Conservation (phyloP, 1,284 basidiomycete genomes). For the Caloboletus firmus region DNA sequence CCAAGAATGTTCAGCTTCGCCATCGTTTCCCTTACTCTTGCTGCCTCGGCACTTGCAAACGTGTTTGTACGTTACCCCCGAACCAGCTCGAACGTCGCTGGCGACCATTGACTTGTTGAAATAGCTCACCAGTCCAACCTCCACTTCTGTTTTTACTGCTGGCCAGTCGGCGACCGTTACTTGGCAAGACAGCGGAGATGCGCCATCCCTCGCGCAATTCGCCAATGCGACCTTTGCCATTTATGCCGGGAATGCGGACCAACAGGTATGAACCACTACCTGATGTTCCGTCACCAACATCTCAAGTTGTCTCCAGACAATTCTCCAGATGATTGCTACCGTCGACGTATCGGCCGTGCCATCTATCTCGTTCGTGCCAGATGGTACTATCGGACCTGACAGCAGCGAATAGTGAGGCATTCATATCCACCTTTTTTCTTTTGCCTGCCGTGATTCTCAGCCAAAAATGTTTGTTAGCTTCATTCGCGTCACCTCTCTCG, state of each 20-base stretch:
- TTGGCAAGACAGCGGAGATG: conserved; percentile 67
- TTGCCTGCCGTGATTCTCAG: not conserved
- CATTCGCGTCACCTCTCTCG: conserved; percentile 65
- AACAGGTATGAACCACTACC: conserved; percentile 49
- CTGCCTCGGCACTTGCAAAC: conserved; percentile 54
- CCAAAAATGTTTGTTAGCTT: conserved; percentile 46
- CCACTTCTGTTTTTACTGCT: conserved; percentile 51
- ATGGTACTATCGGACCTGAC: conserved; percentile 62
- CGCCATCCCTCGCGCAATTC: conserved; percentile 58
- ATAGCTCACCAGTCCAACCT: conserved; percentile 63
- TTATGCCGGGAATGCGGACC: conserved; percentile 60
- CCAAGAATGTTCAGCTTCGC: conserved; percentile 52
- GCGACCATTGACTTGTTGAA: conserved; percentile 1
- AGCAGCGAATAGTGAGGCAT: conserved; percentile 56
- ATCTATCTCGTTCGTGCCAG: conserved; percentile 58
- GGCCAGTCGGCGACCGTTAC: conserved; percentile 58
- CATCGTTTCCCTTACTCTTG: conserved; percentile 53
- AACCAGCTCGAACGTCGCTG: not conserved
- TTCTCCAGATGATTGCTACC: conserved; percentile 62
- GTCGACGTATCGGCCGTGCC: conserved; percentile 61
- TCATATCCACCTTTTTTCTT: not conserved
- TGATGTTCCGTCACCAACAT: not conserved
- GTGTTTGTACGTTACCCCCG: conserved; percentile 51
- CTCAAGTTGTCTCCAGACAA: conserved; percentile 45
- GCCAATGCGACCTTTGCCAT: conserved; percentile 65